A percentile compares a stretch with the other conserved stretches of the same genome.
These are phyloP conservation scores for Botryotinia narcissicola DNA, from an alignment of 2,329 filamentous ascomycete species.

Conservation along the genomic window DNA sequence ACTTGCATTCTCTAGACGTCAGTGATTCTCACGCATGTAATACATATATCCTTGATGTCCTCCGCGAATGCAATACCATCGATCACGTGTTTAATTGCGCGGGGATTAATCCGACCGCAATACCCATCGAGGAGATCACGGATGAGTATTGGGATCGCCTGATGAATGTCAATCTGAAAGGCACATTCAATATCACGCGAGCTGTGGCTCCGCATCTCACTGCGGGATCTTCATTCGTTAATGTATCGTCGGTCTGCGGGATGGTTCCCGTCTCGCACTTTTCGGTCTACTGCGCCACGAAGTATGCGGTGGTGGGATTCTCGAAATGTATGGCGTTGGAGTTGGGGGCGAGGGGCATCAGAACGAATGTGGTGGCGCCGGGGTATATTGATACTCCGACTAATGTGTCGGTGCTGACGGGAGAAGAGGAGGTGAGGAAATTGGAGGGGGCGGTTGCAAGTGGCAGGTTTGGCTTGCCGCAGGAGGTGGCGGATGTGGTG, in stretches of 20 bases:
- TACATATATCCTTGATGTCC: constrained; percentile 30
- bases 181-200: constrained; percentile 46
- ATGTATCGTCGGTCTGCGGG: constrained; percentile 42
- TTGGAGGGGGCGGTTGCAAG: background rate
- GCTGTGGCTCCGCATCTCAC: constrained; percentile 43
- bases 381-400: constrained; percentile 46
- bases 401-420: constrained; percentile 45
- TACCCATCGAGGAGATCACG: constrained; percentile 42
- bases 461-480: constrained; percentile 36
- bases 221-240: constrained; percentile 40
- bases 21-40: background rate
- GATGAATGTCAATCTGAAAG: constrained; percentile 44
- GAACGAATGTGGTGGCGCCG: constrained; percentile 42
- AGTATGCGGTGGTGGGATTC: constrained; percentile 44
- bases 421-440: background rate
- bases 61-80: constrained; percentile 1
- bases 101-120: constrained; percentile 48
- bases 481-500: constrained; percentile 50
- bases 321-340: constrained; percentile 42
- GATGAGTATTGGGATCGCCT: constrained; percentile 50
- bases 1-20: background rate
- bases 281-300: constrained; percentile 40
- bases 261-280: constrained; percentile 30
- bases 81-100: constrained; percentile 45
- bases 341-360: constrained; percentile 40